These are phyloP conservation scores for Dryadomyces quercivorus DNA, from an alignment of 2,329 filamentous ascomycete species.

Conservation along the genomic window DNA sequence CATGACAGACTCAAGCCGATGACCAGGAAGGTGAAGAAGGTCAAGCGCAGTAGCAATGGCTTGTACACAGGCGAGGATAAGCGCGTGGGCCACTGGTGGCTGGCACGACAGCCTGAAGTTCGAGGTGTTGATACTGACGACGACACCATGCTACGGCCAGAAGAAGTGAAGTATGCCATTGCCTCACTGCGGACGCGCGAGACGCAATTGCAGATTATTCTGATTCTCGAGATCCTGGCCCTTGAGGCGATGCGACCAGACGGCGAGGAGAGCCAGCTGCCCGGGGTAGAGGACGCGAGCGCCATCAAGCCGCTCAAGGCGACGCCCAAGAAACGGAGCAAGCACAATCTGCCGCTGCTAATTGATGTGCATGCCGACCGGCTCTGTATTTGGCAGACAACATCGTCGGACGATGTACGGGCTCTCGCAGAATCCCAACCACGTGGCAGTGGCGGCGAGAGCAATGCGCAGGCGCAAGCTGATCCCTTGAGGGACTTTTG, in stretches of 20 bases:
- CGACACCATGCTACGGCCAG: constrained; percentile 32
- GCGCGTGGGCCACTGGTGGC: constrained; percentile 60
- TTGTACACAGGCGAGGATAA: constrained; percentile 56
- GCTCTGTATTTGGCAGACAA: constrained; percentile 74
- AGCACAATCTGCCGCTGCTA: constrained; percentile 51
- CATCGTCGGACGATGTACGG: constrained; percentile 47
- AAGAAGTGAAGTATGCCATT: constrained; percentile 49
- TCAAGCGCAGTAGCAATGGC: constrained; percentile 55
- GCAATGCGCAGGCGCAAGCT: constrained; percentile 19
- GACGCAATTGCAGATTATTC: constrained; percentile 68
- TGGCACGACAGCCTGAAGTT: constrained; percentile 36
- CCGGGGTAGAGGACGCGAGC: constrained; percentile 25
- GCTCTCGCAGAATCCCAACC: constrained; percentile 36
- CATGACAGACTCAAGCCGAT: constrained; percentile 26
- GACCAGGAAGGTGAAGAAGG: constrained; percentile 33
- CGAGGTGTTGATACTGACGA: constrained; percentile 37
- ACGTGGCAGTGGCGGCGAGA: constrained; percentile 16
- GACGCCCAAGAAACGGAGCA: constrained; percentile 42
- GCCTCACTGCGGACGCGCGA: constrained; percentile 59
- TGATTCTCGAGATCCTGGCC: constrained; percentile 65
- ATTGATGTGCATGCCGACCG: constrained; percentile 66
- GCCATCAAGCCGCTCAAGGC: constrained; percentile 18
- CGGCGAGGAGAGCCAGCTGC: constrained; percentile 35
- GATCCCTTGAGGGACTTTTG: constrained; percentile 68
- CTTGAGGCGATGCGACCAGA: constrained; percentile 40